These are phyloP conservation scores for Trichophyton mentagrophytes DNA, from an alignment of 2,329 filamentous ascomycete genomes.

Conservation along the genomic window DNA sequence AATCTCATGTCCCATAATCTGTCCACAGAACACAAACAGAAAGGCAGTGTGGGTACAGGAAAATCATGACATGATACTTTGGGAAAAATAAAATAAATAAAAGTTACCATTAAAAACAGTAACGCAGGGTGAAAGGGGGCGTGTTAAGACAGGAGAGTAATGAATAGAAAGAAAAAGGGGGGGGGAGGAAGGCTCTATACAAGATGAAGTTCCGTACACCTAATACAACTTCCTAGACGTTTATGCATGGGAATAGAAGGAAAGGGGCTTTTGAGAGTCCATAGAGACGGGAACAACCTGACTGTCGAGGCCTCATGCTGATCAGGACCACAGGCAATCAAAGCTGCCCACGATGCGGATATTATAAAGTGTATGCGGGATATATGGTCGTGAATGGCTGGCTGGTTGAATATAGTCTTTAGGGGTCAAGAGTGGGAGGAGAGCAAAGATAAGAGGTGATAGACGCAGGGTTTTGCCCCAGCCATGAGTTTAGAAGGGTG, in stretches of 20 bases:
- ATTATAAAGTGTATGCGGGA: background rate
- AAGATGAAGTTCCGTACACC: constrained; percentile 3
- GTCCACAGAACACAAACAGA: background rate
- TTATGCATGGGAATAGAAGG: background rate
- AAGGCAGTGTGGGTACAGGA: background rate
- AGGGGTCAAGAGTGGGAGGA: background rate
- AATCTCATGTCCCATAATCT: background rate
- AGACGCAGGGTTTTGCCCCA: background rate
- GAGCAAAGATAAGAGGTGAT: background rate
- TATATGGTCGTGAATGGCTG: background rate
- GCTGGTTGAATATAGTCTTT: background rate
- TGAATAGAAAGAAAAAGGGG: background rate
- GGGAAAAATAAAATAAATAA: background rate
- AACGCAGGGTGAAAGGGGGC: background rate
- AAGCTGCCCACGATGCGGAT: background rate
- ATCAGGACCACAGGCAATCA: background rate
- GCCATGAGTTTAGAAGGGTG: constrained; percentile 34
- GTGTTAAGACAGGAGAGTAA: constrained; percentile 3
- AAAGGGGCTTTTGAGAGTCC: background rate
- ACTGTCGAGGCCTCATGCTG: background rate
- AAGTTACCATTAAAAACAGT: constrained; percentile 1
- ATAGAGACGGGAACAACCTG: background rate
- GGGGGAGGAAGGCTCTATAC: background rate
- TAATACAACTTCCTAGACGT: constrained; percentile 2
- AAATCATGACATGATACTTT: background rate